phyloP scores from a whole-genome alignment of 163 green algal genomes.

The Scenedesmus sp. region DNA sequence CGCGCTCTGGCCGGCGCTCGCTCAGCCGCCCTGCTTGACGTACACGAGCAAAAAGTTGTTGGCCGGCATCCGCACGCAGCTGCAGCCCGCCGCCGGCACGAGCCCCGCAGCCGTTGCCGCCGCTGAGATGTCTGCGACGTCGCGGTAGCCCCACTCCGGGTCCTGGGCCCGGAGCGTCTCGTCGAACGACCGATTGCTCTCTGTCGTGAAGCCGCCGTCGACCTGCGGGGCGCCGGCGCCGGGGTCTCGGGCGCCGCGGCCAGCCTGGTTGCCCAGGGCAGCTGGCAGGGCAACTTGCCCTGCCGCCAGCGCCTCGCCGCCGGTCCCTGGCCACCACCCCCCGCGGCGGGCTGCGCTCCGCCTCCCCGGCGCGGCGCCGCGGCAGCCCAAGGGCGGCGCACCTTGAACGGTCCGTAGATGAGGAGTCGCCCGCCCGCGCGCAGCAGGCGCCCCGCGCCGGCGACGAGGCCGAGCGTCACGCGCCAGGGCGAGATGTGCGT shows the following conservation, averaged over 20 bases:
- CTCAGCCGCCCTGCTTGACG: too few species aligned
- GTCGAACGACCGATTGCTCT: slow-evolving; percentile 62
- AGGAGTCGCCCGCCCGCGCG: slow-evolving; percentile 13
- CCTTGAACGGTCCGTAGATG: slow-evolving; percentile 59
- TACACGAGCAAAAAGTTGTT: slow-evolving; percentile 69
- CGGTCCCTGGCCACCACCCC: too few species aligned
- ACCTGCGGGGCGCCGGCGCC: too few species aligned
- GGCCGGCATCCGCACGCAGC: slow-evolving; percentile 58
- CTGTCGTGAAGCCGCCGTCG: slow-evolving; percentile 52
- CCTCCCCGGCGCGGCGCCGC: too few species aligned
- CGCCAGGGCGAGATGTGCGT: slow-evolving; percentile 52
- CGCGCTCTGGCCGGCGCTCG: too few species aligned
- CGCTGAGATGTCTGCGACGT: slow-evolving; percentile 51
- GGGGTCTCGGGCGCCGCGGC: too few species aligned
- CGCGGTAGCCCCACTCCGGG: slow-evolving; percentile 57
- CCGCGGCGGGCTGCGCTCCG: too few species aligned
- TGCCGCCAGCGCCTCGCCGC: too few species aligned
- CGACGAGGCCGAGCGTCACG: slow-evolving; percentile 28
- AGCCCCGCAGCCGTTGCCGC: slow-evolving; percentile 46
- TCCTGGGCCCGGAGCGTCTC: slow-evolving; percentile 44
- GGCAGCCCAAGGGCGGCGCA: too few species aligned
- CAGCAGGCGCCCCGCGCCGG: slow-evolving; percentile 26
- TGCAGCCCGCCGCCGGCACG: background rate
- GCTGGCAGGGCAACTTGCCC: too few species aligned
- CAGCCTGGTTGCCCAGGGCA: too few species aligned